Evolutionary conservation across 306 rosid genomes (phyloP).

Genomic region (Psophocarpus tetragonolobus): DNA sequence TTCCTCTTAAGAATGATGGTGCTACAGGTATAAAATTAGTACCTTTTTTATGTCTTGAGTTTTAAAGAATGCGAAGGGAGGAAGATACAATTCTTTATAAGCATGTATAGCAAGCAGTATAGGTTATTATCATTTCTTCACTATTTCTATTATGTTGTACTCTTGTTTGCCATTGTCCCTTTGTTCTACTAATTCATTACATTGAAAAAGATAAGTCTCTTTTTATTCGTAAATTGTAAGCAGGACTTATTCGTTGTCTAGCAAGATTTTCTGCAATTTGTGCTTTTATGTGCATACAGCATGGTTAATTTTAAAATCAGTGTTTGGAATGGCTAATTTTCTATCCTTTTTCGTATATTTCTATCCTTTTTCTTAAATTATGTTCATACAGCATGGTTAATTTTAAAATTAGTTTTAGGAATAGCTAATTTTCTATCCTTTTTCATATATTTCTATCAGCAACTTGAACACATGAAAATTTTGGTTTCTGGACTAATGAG

Average conservation of each 20-base stretch:
- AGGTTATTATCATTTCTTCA: neutral
- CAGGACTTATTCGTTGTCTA: neutral
- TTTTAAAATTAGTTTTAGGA: neutral
- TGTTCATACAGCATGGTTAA: too few species aligned
- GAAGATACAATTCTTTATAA: neutral
- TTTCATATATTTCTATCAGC: neutral
- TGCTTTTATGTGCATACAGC: neutral
- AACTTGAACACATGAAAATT: neutral
- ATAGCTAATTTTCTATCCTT: neutral
- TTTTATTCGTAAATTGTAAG: neutral
- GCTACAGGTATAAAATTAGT: neutral
- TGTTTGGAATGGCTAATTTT: too few species aligned
- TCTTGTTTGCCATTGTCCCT: neutral
- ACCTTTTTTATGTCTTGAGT: neutral
- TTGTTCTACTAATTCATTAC: neutral
- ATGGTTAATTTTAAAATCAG: too few species aligned
- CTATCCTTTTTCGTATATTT: too few species aligned
- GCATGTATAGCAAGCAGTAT: too few species aligned
- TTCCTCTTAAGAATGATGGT: neutral
- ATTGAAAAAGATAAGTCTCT: neutral
- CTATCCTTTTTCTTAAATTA: too few species aligned
- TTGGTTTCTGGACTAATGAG: slow-evolving; percentile 19
- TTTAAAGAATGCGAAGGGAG: slow-evolving; percentile 2
- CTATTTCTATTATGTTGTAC: neutral
- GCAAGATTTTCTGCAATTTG: neutral